A percentile compares a stretch with the other conserved stretches of the same genome.
These are phyloP conservation scores for Toxicodendron radicans DNA, from an alignment of 345 rosid genomes.

Conservation along the genomic window DNA sequence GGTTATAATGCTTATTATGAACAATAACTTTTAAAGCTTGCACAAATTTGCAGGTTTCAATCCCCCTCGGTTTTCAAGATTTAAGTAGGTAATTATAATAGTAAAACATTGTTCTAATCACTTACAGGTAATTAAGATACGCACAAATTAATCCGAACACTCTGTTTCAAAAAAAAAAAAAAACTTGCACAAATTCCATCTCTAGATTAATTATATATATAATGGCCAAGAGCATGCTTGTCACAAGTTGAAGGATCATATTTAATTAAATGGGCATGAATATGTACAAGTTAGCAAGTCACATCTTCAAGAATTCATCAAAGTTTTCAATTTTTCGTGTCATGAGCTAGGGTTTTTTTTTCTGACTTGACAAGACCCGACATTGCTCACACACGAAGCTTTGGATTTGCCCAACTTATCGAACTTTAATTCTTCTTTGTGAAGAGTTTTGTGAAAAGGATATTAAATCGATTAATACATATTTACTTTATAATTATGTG, in stretches of 20 bases:
- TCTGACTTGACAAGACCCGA: slow-evolving; percentile 11
- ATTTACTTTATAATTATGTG: background rate
- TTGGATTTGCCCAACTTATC: background rate
- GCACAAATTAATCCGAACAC: too few species aligned
- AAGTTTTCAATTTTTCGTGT: background rate
- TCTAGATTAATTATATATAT: background rate
- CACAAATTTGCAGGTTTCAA: too few species aligned
- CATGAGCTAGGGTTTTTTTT: background rate
- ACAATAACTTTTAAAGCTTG: background rate
- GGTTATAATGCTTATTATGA: slow-evolving; percentile 2
- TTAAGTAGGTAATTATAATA: too few species aligned
- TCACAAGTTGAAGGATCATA: background rate
- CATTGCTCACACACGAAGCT: background rate
- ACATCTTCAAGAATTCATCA: slow-evolving; percentile 6
- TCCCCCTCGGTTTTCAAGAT: too few species aligned
- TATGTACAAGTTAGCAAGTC: background rate
- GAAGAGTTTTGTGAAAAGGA: too few species aligned
- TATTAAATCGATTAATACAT: too few species aligned
- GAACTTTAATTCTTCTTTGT: too few species aligned
- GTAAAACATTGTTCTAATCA: too few species aligned
- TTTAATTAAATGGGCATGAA: background rate
- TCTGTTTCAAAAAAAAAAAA: too few species aligned
- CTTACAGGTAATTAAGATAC: too few species aligned
- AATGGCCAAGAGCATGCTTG: background rate
- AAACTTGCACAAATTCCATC: too few species aligned